Evolutionary conservation across 2,329 filamentous ascomycete genomes (phyloP).

Genomic region (Ceratocystis eucalypticola): DNA sequence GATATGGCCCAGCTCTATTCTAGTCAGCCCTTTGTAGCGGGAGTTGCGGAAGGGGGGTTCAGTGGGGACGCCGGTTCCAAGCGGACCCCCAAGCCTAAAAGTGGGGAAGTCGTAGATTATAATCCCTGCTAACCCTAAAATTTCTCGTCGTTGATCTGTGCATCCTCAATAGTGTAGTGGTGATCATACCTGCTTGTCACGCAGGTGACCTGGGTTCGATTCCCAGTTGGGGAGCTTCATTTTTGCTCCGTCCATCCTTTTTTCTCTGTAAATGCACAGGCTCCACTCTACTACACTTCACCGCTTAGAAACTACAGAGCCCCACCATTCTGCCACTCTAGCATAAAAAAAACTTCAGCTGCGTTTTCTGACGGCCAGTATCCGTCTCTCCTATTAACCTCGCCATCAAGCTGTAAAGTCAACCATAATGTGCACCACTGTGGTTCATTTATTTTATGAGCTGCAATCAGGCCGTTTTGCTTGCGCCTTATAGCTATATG

Average conservation of each 20-base stretch:
- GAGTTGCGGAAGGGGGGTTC: too few species aligned
- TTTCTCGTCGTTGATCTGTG: too few species aligned
- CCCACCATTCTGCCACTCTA: slow-evolving; percentile 18
- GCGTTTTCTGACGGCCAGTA: background rate
- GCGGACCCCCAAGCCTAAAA: background rate
- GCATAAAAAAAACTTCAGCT: slow-evolving; percentile 16
- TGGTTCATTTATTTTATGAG: background rate
- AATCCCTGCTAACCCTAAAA: background rate
- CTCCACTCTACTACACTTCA: slow-evolving; percentile 6
- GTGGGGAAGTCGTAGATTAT: background rate
- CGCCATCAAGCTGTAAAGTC: background rate
- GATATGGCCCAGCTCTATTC: too few species aligned
- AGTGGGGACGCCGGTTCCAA: too few species aligned
- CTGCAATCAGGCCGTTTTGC: background rate
- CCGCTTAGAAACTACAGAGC: background rate
- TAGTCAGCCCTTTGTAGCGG: too few species aligned
- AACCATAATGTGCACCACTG: background rate
- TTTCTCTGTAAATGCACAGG: background rate
- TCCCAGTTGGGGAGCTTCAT: slow-evolving; percentile 19
- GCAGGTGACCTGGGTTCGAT: slow-evolving; percentile 20
- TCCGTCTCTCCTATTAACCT: background rate
- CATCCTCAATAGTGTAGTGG: slow-evolving; percentile 20
- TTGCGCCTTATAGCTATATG: background rate
- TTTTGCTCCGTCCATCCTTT: background rate
- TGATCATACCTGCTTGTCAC: slow-evolving; percentile 21